phyloP scores from a whole-genome alignment of 1,284 basidiomycete genomes.

The Microstroma glucosiphilum region DNA sequence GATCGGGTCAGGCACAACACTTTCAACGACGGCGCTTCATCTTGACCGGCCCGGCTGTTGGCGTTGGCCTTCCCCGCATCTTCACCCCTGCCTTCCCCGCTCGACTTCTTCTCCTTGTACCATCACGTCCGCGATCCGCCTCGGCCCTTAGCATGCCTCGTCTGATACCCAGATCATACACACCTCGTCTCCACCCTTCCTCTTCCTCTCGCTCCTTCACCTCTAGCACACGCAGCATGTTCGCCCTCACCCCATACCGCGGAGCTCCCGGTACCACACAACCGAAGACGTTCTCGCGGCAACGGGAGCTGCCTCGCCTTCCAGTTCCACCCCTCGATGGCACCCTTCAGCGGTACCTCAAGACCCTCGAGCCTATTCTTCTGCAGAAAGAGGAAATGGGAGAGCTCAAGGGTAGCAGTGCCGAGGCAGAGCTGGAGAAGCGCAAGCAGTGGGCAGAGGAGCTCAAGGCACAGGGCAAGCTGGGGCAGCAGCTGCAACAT shows the following conservation, averaged over 20 bases:
- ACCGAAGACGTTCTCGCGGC: slow-evolving; percentile 54
- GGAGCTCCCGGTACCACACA: slow-evolving; percentile 33
- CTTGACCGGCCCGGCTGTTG: too few relatives aligned
- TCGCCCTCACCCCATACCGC: slow-evolving; percentile 49
- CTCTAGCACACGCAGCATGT: slow-evolving; percentile 40
- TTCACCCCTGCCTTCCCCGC: too few relatives aligned
- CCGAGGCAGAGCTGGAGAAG: slow-evolving; percentile 60
- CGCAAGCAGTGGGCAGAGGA: slow-evolving; percentile 65
- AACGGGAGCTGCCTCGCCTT: slow-evolving; percentile 59
- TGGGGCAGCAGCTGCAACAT: slow-evolving; percentile 70
- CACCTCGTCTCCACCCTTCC: background rate
- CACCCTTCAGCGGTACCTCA: slow-evolving; percentile 73
- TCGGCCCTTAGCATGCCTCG: too few relatives aligned
- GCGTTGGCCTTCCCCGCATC: too few relatives aligned
- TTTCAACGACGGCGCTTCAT: too few relatives aligned
- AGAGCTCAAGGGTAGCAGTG: slow-evolving; percentile 58
- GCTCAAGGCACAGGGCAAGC: slow-evolving; percentile 61
- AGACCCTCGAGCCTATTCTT: slow-evolving; percentile 72
- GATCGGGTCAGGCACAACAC: too few relatives aligned
- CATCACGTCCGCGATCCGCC: too few relatives aligned
- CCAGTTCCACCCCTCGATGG: slow-evolving; percentile 74
- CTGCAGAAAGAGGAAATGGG: slow-evolving; percentile 54
- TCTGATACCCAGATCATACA: too few relatives aligned
- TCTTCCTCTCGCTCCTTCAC: slow-evolving; percentile 13
- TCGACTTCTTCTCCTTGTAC: too few relatives aligned